Evolutionary conservation across 2,329 filamentous ascomycete genomes (phyloP).

Genomic region (Pezicula neosporulosa): DNA sequence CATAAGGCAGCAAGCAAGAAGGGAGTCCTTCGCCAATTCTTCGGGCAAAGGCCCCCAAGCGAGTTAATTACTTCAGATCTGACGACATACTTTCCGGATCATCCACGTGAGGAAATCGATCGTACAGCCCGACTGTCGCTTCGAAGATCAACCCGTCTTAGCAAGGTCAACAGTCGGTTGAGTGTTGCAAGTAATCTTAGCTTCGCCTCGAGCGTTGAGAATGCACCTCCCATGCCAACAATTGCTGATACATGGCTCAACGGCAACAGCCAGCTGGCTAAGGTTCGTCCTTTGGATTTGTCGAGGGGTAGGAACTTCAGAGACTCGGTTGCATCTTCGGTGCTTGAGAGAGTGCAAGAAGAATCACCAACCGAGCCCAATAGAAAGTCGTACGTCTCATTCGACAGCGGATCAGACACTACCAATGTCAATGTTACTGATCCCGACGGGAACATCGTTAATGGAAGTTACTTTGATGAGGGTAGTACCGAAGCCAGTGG

Average conservation of each 20-base stretch:
- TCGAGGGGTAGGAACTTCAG: constrained; percentile 52
- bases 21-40: constrained; percentile 72
- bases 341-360: constrained; percentile 86
- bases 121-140: constrained; percentile 91
- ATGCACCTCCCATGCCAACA: constrained; percentile 91
- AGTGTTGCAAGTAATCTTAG: constrained; percentile 94
- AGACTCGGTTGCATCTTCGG: constrained; percentile 84
- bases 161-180: constrained; percentile 86
- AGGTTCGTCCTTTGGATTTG: constrained; percentile 41
- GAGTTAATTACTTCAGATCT: constrained; percentile 96
- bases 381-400: constrained; percentile 91
- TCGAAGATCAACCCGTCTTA: constrained; percentile 83
- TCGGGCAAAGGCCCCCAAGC: constrained; percentile 88
- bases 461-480: constrained; percentile 84
- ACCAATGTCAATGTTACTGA: constrained; percentile 72
- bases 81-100: constrained; percentile 95
- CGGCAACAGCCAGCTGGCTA: constrained; percentile 50
- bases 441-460: constrained; percentile 65
- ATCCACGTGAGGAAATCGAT: constrained; percentile 91
- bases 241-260: constrained; percentile 93
- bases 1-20: constrained; percentile 41
- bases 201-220: constrained; percentile 85
- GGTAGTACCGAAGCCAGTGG: constrained; percentile 68
- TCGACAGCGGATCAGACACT: constrained; percentile 69
- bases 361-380: constrained; percentile 82